These are phyloP conservation scores for Citrus sinensis DNA, from an alignment of 345 rosid genomes.

Conservation along the genomic window DVS_A1.0 CM039168.1:23291501-23292000, in stretches of 20 bases:
- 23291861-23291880: accelerated
- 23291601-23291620: not conserved
- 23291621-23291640: not conserved
- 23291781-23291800: too few species aligned
- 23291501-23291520: not conserved
- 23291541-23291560: slow-evolving; percentile 11
- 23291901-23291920: too few species aligned
- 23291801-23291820: too few species aligned
- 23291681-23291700: not conserved
- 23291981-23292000: too few species aligned
- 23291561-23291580: slow-evolving; percentile 34
- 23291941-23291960: too few species aligned
- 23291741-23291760: not conserved
- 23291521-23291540: slow-evolving; percentile 14
- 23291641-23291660: too few species aligned
- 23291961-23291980: too few species aligned
- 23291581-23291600: slow-evolving; percentile 18
- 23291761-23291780: not conserved
- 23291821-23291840: too few species aligned
- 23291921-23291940: too few species aligned
- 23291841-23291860: too few species aligned
- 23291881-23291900: too few species aligned
- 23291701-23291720: slow-evolving; percentile 17
- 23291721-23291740: not conserved
- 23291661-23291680: not conserved